Base-by-base conservation (phyloP, 202 grass and related monocot species). In the Schoenoplectus tabernaemontani region DNA sequence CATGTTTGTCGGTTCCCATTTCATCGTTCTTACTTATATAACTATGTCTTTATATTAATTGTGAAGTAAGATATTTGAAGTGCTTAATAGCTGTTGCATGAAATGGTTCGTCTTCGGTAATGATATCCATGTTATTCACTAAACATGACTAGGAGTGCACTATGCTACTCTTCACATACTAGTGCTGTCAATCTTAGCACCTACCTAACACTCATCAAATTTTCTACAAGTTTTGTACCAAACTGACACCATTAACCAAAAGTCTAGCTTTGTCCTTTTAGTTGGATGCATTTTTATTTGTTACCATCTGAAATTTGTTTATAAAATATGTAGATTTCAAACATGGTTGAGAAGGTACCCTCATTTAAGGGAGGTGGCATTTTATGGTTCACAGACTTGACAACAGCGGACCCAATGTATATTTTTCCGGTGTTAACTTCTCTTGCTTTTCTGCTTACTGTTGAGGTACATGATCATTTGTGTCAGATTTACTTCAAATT, bases 311-410 rank as follows among this genome's bases (percentile, higher is more conserved):
- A 75, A 36, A 10, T 10, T 53, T 51, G 53, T 26, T 51, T 59
- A 82, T 53, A 75, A 74, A 54, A 54, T 36, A 50, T 91, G 53
- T 82, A 98, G 95, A 97, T 97, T 76, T 82, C 84, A 81, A 94
- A 93, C 58, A 97, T 97, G 91, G 95, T 92, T 78, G 91, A 97
- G 80, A 94, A 97, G 87, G 91, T 94, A 47, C 89, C 91, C 57
- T 97, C 95, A 60, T 64, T 97, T 23, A 97, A 97, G 91, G 89
- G 82, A 77, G 94, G 94, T 77, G 91, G 94, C 68, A 59, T 83
- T 62, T 88, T 93, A 84, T 97, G 94, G 94, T 97, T 97, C 88
- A 97, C 91, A 83, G 94, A 97, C 85, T 87, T 97, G 87, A 97
- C 94, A n/a, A 90, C 91, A 53, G 89, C 91, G 26, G 94, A 97